Evolutionary conservation across 2,329 filamentous ascomycete genomes (phyloP), one percentile per base, ranked within the genome.

Genomic region (Davidsoniella eucalypti): DNA sequence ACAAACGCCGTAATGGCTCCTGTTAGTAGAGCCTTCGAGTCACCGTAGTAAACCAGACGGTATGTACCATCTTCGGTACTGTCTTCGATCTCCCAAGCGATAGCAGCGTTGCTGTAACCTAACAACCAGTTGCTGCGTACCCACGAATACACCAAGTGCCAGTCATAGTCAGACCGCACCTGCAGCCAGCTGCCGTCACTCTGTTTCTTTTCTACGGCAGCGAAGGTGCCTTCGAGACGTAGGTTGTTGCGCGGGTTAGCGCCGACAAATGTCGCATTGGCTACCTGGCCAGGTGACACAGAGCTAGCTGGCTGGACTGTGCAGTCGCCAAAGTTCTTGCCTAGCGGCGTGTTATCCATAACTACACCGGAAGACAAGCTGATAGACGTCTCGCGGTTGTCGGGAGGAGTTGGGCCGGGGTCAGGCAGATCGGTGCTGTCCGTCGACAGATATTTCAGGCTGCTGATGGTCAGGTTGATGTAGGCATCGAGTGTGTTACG

Each of bases 211-310:
- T 95, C 87, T 0, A 94, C 75, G 0, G 82, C 76, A 0, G 82
- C 82, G 60, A 81, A 94, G 0, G 83, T 94, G 10, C 72, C 72
- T 60, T 86, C 87, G 1, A 87, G 75, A 2, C 79, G 75, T 41
- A 94, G 72, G 55, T 93, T 83, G 62, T 94, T 95, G 46, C 88
- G 74, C 7, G 88, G 88, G 59, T 94, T 94, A 3, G 87, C 87
- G 16, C 84, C 88, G 0, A 87, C 74, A 61, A 95, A 95, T 0
- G 69, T 78, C 0, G 75, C 84, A 4, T 65, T 73, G 25, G 86
- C 73, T 0, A 68, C 68, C 7, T 73, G 70, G 2, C 85, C 84
- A 1, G 67, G 64, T 0, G 61, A 47, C 0, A 65, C 63, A 1
- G 10, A 23, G 14, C 70, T 61, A 1, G 61, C 59, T 0, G 75